Percentiles rank a stretch among this genome's conserved stretches.
phyloP scores from a whole-genome alignment of 2,329 filamentous ascomycete species.

The Fusarium sp. region DNA sequence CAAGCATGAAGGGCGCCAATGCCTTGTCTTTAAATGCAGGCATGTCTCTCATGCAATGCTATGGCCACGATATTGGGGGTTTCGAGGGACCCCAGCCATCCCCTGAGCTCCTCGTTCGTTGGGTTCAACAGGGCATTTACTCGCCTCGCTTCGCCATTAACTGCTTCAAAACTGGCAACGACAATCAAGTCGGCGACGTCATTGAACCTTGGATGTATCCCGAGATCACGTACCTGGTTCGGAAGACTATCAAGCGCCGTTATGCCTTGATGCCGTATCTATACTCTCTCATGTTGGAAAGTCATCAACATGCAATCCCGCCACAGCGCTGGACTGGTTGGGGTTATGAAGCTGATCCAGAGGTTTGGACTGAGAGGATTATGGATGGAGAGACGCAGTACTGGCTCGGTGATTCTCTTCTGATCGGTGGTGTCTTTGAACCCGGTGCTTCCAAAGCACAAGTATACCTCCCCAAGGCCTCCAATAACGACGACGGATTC shows the following conservation, averaged over 20 bases:
- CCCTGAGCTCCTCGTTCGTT: constrained; percentile 77
- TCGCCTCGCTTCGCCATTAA: constrained; percentile 81
- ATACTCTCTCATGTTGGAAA: constrained; percentile 73
- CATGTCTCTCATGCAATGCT: constrained; percentile 75
- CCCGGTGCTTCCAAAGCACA: constrained; percentile 63
- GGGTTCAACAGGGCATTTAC: constrained; percentile 78
- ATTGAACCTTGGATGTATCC: constrained; percentile 86
- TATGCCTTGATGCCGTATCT: constrained; percentile 80
- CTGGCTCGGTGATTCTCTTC: constrained; percentile 76
- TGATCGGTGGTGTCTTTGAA: constrained; percentile 76
- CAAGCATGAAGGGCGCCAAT: constrained; percentile 78
- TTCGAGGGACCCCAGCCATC: constrained; percentile 80
- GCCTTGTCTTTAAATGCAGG: constrained; percentile 76
- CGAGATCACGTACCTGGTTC: constrained; percentile 70
- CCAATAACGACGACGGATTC: constrained; percentile 66
- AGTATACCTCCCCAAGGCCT: constrained; percentile 72
- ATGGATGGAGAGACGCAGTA: constrained; percentile 77
- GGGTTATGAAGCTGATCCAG: constrained; percentile 75
- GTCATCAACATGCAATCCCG: constrained; percentile 70
- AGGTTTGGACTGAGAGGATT: constrained; percentile 72
- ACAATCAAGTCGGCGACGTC: constrained; percentile 76
- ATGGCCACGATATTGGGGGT: constrained; percentile 80
- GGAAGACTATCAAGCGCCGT: constrained; percentile 74
- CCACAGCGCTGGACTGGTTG: constrained; percentile 80
- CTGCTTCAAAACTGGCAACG: constrained; percentile 78